Evolutionary conservation across 768 basidiomycete genomes (phyloP).

Genomic region (Mycena vulgaris): DNA sequence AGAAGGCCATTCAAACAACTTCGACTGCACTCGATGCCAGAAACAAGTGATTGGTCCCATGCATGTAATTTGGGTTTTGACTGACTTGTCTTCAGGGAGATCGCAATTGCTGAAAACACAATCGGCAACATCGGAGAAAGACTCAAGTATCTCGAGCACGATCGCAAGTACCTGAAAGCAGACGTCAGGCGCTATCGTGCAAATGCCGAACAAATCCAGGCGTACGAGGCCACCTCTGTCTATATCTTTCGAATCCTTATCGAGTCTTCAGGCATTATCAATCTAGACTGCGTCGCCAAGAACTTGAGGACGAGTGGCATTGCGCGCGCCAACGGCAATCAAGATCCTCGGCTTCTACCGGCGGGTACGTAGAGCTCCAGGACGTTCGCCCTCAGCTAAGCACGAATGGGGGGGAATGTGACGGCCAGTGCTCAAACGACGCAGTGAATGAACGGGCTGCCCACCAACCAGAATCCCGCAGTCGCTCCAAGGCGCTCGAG

Average conservation of each 20-base stretch:
- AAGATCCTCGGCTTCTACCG: background rate
- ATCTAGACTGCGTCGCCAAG: background rate
- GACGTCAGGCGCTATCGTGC: constrained; percentile 11
- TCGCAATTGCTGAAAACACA: background rate
- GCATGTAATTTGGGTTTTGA: background rate
- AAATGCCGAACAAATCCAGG: background rate
- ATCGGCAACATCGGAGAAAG: constrained; percentile 11
- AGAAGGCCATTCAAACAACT: background rate
- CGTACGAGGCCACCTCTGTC: background rate
- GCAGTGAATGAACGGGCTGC: background rate
- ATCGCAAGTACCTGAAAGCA: constrained; percentile 10
- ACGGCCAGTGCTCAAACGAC: background rate
- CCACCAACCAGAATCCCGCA: constrained; percentile 3
- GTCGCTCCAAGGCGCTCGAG: background rate
- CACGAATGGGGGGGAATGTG: background rate
- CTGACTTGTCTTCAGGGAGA: background rate
- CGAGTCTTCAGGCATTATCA: constrained; percentile 21
- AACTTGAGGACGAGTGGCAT: no score
- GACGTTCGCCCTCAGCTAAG: background rate
- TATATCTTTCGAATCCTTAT: no score
- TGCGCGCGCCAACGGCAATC: background rate
- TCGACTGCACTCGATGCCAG: background rate
- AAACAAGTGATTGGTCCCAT: background rate
- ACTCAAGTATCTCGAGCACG: constrained; percentile 13
- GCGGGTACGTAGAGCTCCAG: background rate